Conservation (phyloP, 768 basidiomycete genomes). For the Phylloporus arenicola region DNA sequence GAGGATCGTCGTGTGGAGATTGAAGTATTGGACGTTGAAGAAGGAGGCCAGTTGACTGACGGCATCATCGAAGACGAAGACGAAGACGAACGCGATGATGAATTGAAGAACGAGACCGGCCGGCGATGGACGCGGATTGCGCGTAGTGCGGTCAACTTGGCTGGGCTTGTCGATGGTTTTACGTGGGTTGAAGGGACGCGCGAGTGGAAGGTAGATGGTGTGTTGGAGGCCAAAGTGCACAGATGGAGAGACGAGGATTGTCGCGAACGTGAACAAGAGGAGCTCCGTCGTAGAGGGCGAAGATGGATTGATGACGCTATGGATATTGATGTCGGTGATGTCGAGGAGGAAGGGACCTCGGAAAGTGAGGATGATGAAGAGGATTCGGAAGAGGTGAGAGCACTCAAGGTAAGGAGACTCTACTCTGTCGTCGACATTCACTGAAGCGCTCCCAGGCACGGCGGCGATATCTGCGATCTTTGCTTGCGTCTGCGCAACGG, state of each 20-base stretch:
- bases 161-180: slow-evolving; percentile 71
- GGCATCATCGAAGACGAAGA: slow-evolving; percentile 80
- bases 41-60: slow-evolving; percentile 56
- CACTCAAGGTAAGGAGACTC: slow-evolving; percentile 59
- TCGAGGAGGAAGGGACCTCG: slow-evolving; percentile 42
- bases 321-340: slow-evolving; percentile 62
- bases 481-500: slow-evolving; percentile 49
- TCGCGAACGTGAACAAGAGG: slow-evolving; percentile 63
- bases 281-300: slow-evolving; percentile 53
- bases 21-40: slow-evolving; percentile 67
- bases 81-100: slow-evolving; percentile 36
- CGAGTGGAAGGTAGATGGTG: slow-evolving; percentile 60
- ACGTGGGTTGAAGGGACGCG: slow-evolving; percentile 54
- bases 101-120: slow-evolving; percentile 35
- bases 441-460: slow-evolving; percentile 48
- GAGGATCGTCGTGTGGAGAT: slow-evolving; percentile 66
- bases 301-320: slow-evolving; percentile 65
- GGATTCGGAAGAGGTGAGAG: slow-evolving; percentile 68
- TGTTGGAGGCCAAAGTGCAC: slow-evolving; percentile 61
- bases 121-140: slow-evolving; percentile 73
- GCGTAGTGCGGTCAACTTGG: slow-evolving; percentile 64
- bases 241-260: slow-evolving; percentile 68
- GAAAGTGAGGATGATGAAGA: slow-evolving; percentile 53
- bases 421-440: slow-evolving; percentile 2
- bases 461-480: slow-evolving; percentile 62